Base-by-base conservation (phyloP, 2,329 filamentous ascomycete species). In the Stagonosporopsis tanaceti region DNA sequence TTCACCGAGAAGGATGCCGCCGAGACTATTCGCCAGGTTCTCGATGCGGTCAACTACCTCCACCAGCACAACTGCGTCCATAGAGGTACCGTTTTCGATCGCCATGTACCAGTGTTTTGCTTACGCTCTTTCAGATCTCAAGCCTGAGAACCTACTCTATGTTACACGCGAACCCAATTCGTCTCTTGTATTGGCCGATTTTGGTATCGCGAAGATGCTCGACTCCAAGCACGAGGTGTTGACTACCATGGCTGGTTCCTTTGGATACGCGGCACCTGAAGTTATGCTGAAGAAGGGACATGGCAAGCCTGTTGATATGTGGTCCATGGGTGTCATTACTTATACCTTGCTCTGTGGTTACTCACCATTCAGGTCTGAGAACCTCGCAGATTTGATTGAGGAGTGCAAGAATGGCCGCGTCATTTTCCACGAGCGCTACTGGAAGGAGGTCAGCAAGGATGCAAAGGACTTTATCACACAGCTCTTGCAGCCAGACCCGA, bases 1-100 rank as follows among this genome's bases (percentile, higher is more conserved):
- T 99, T 98, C 80, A 99, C 95, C 14, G 95, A 99, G 77, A 98
- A 97, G 81, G 95, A 99, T 80, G 93, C 93, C 12, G 94, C 93
- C 20, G 90, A 95, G 78, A 98, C 94, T 9, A 98, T 99, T 76
- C 91, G 89, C 72, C 93, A 99, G 79, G 90, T 99, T 30, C 86
- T 99, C 28, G 89, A 89, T 64, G 95, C 96, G 22, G 95, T 99
- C 64, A 86, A 96, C 79, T 99, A 97, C 75, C 87, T 99, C 38
- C 95, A 99, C 79, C 82, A 89, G 71, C 95, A 95, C 73, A 93
- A 97, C 72, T 93, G 99, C 60, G 95, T 99, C 47, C 95, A 99
- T 79, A 84, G 95, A 88, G 93, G 93, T 94, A 79, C 53, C 78
- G 34, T 37, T 5, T 12, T 30, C 7, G 40, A 15, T n/a, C 9